A percentile compares a stretch with the other conserved stretches of the same genome.
Conservation (phyloP, 441 rosid species). For the Erodium texanum region DNA sequence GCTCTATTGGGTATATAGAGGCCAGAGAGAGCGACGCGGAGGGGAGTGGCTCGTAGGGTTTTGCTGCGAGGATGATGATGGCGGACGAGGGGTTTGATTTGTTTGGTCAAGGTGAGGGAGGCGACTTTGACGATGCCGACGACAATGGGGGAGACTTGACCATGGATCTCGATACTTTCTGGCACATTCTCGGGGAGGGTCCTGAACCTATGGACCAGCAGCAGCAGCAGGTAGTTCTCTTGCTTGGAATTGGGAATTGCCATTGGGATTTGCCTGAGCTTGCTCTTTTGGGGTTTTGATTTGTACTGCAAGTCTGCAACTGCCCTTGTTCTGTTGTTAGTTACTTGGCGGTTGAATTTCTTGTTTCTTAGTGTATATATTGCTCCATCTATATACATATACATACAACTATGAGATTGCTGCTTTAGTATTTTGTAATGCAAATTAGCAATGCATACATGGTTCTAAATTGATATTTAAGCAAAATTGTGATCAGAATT, state of each 20-base stretch:
- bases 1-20: background rate
- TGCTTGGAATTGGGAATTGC: conserved; percentile 6
- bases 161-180: conserved; percentile 40
- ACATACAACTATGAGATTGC: background rate
- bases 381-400: background rate
- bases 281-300: background rate
- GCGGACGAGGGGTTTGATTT: conserved; percentile 31
- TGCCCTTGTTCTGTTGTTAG: background rate
- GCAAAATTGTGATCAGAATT: background rate
- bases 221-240: conserved; percentile 22
- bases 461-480: background rate
- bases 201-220: conserved; percentile 31
- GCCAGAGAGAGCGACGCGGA: background rate
- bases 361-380: background rate
- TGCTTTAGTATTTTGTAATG: conserved; percentile 1
- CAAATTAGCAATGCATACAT: background rate
- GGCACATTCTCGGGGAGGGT: conserved; percentile 36
- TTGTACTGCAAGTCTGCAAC: background rate
- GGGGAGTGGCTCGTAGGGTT: conserved; percentile 12
- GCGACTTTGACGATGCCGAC: conserved; percentile 5
- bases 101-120: background rate
- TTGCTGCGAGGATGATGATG: conserved; percentile 21
- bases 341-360: background rate
- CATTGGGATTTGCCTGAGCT: background rate
- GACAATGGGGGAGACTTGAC: conserved; percentile 33